Evolutionary conservation across 768 basidiomycete species (phyloP), one percentile per base, ranked within the genome.

Genomic region (Tylopilus rubrobrunneus): DNA sequence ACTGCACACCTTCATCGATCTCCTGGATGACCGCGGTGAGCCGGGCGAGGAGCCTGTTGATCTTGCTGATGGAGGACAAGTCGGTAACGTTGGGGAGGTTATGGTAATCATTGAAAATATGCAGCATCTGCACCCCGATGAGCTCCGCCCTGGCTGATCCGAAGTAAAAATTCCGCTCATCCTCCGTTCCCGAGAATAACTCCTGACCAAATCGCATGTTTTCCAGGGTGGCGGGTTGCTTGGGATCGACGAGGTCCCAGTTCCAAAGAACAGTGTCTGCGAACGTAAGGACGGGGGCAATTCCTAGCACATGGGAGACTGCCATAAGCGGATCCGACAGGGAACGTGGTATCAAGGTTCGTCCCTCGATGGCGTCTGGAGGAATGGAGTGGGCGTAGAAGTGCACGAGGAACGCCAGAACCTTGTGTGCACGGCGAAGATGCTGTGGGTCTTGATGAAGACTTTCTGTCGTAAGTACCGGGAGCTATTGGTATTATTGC

Each of bases 251-350:
- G 41, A 82, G 74, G 36, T 83, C 82, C 78, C 82, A 87, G 67
- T 98, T 97, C 92, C 92, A 99, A 1, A 98, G 79, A 14, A 99
- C 95, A 17, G 91, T 93, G 67, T 97, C 96, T 27, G 95, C 90
- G 66, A 93, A 99, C 0, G 95, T 99, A 59, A 98, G 76, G 57
- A 99, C 83, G 5, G 96, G 96, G 7, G 95, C 93, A n/a, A 95
- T 85, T 48, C 83, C 84, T 40, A 99, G 79, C 48, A 79, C 71
- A 10, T 78, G 78, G 14, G 92, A 96, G 45, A 96, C 83, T 17
- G 78, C 64, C 28, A 90, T 79, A 28, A 97, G 77, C 0, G 96
- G 95, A 23, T 89, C 70, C 1, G 91, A 80, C 39, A 99, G 75
- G 10, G 86, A 78, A 55, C 81, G 77, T 3, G 96, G 96, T 33